These are phyloP conservation scores for Salix arbutifolia DNA, from an alignment of 345 rosid species.

Conservation along the genomic window DNA sequence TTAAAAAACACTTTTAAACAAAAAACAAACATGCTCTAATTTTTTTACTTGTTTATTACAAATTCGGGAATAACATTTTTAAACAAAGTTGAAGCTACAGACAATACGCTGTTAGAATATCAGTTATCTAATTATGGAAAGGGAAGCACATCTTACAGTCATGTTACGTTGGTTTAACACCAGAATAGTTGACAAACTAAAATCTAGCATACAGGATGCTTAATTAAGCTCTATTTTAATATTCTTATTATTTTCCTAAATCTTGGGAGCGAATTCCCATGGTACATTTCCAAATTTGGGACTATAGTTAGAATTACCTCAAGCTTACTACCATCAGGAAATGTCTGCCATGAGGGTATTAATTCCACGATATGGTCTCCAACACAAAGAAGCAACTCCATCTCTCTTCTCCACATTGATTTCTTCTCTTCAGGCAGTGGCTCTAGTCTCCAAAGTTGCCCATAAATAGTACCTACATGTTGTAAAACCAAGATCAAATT, in stretches of 20 bases:
- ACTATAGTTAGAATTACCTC: conserved; percentile 49
- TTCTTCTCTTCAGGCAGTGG: conserved; percentile 79
- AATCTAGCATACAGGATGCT: not conserved
- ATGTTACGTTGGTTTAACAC: not conserved
- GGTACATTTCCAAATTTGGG: not conserved
- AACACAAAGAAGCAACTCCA: conserved; percentile 91
- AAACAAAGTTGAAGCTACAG: not conserved
- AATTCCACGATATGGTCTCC: conserved; percentile 93
- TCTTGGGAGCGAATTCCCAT: not conserved
- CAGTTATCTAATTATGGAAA: not conserved
- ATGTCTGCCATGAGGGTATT: conserved; percentile 90
- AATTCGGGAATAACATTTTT: not conserved
- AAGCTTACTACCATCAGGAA: conserved; percentile 88
- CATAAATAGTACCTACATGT: conserved; percentile 72
- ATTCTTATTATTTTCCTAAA: not conserved
- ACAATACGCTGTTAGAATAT: not conserved
- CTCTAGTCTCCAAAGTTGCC: conserved; percentile 95
- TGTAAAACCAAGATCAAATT: conserved; percentile 1
- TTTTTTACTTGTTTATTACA: not conserved
- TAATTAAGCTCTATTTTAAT: not conserved
- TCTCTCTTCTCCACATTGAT: conserved; percentile 94
- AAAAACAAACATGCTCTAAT: too few species aligned
- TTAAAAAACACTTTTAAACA: too few species aligned
- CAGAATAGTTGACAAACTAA: not conserved
- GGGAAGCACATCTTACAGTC: not conserved